These are phyloP conservation scores for Arxiozyma bovina DNA, from an alignment of 1,139 yeast species.

Conservation along the genomic window DNA sequence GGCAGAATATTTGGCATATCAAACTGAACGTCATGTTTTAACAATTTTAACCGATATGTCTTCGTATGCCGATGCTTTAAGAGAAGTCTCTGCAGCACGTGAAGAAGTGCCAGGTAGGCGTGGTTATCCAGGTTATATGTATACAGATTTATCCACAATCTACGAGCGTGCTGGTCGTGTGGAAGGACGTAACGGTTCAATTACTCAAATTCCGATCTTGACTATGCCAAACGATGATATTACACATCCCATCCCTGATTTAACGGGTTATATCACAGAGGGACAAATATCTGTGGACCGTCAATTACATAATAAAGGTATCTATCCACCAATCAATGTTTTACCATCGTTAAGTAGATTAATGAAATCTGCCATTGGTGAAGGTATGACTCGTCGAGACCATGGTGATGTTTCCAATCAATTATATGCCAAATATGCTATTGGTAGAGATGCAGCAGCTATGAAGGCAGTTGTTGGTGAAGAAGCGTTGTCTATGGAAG, in stretches of 20 bases:
- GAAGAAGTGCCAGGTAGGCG: constrained; percentile 99
- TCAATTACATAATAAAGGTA: constrained; percentile 90
- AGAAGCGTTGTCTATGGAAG: constrained; percentile 96
- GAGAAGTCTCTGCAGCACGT: constrained; percentile 99
- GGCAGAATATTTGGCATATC: constrained; percentile 96
- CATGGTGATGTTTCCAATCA: constrained; percentile 99
- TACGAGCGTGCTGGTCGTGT: constrained; percentile 99
- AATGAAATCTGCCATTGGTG: constrained; percentile 99
- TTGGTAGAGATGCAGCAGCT: constrained; percentile 99
- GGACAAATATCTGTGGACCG: constrained; percentile 98
- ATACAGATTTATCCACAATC: constrained; percentile 96
- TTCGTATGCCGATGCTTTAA: constrained; percentile 96
- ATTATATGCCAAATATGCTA: constrained; percentile 96
- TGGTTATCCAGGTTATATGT: constrained; percentile 99
- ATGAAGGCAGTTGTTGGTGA: constrained; percentile 99
- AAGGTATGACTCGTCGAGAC: constrained; percentile 98
- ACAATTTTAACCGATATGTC: constrained; percentile 98
- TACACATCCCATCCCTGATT: constrained; percentile 99
- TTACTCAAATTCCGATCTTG: constrained; percentile 95
- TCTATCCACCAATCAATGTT: constrained; percentile 97
- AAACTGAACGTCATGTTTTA: constrained; percentile 97
- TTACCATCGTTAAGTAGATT: constrained; percentile 94
- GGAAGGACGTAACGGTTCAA: constrained; percentile 98
- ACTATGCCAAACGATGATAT: constrained; percentile 99
- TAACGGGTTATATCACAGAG: constrained; percentile 98